Conservation (phyloP, 495 filamentous ascomycete genomes). For the Penicillium samsonianum region DNA sequence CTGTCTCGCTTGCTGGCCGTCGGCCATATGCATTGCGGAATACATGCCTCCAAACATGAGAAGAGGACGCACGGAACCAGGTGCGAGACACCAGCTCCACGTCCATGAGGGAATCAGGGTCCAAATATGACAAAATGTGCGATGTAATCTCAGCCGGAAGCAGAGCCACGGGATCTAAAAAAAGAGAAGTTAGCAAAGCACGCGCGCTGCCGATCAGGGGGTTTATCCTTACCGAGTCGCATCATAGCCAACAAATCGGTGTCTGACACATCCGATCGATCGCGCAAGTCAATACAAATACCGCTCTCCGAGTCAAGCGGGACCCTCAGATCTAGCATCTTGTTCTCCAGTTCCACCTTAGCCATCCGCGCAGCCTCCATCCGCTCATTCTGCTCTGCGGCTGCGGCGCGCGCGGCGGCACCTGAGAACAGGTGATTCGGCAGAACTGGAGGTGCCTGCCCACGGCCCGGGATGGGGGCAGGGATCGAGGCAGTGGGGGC, state of each 20-base stretch:
- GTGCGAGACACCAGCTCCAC: constrained; percentile 60
- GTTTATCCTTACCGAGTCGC: constrained; percentile 39
- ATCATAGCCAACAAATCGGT: constrained; percentile 37
- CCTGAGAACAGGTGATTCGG: constrained; percentile 54
- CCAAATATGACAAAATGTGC: constrained; percentile 70
- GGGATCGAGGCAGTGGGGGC: constrained; percentile 35
- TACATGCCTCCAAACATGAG: constrained; percentile 74
- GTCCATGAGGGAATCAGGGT: constrained; percentile 63
- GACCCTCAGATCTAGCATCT: constrained; percentile 35
- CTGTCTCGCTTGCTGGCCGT: constrained; percentile 41
- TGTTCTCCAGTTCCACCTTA: constrained; percentile 41
- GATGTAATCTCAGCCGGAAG: constrained; percentile 74
- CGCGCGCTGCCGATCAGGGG: not conserved
- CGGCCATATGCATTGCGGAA: constrained; percentile 67
- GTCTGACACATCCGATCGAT: constrained; percentile 47
- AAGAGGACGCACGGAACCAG: constrained; percentile 66
- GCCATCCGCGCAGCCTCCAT: constrained; percentile 34
- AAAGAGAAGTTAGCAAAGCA: constrained; percentile 9
- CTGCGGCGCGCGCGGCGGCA: constrained; percentile 70
- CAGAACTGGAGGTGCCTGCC: constrained; percentile 43
- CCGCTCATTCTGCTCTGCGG: constrained; percentile 62
- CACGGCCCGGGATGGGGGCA: constrained; percentile 41
- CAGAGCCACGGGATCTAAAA: constrained; percentile 62
- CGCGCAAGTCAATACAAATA: constrained; percentile 72
- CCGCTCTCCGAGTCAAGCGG: constrained; percentile 70